Evolutionary conservation across 73 alveolate genomes (phyloP).

Genomic region (Paramecium octaurelia): DNA sequence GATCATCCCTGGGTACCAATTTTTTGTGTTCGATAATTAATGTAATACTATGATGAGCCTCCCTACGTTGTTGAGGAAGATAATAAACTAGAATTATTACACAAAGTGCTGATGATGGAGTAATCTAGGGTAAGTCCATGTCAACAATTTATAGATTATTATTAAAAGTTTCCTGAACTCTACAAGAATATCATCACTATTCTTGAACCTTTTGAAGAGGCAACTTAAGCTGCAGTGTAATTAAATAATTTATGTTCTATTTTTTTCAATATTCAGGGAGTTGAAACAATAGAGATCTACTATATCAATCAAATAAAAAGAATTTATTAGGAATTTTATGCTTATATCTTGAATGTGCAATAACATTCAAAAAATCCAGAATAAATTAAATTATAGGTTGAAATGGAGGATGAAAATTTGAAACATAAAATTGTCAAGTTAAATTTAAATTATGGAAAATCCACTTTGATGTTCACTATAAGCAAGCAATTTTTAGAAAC

Average conservation of each 20-base stretch:
- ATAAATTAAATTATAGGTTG: not conserved
- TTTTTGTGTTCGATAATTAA: not conserved
- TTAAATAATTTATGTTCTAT: not conserved
- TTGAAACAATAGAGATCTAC: not conserved
- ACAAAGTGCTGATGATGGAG: not conserved
- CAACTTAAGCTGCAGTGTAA: constrained; percentile 14
- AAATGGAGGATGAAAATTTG: not conserved
- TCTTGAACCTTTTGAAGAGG: constrained; percentile 22
- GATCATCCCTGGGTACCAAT: constrained; percentile 43
- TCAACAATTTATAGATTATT: not conserved
- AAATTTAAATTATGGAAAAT: not conserved
- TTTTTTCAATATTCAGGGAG: not conserved
- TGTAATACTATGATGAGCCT: not conserved
- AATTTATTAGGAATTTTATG: not conserved
- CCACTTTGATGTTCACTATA: not conserved
- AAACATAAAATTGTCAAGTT: not conserved
- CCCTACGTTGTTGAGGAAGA: not conserved
- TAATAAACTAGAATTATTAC: constrained; percentile 12
- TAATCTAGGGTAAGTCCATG: not conserved
- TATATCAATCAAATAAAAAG: constrained; percentile 9
- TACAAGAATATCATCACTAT: not conserved
- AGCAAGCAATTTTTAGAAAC: not conserved
- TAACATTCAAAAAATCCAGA: not conserved
- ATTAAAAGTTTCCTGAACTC: not conserved
- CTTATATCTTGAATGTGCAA: not conserved